Percentiles rank a stretch among this genome's conserved stretches.
Evolutionary conservation across 1,284 basidiomycete species (phyloP).

Genomic region (Chondrostereum purpureum): DNA sequence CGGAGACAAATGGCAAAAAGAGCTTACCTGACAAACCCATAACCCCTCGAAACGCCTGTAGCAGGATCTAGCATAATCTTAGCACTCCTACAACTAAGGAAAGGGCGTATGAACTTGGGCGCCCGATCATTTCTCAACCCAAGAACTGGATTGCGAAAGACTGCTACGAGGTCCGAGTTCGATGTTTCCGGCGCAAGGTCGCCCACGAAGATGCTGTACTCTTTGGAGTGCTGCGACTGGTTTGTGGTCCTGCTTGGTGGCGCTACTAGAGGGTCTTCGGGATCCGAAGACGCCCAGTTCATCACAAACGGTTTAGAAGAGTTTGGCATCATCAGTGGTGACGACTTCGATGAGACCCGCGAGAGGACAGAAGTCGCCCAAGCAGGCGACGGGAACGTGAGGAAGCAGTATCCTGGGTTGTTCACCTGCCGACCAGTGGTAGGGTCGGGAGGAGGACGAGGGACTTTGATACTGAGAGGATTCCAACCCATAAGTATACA

Average conservation of each 20-base stretch:
- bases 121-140: constrained; percentile 75
- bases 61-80: constrained; percentile 90
- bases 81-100: constrained; percentile 85
- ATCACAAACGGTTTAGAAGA: constrained; percentile 68
- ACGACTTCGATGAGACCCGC: constrained; percentile 50
- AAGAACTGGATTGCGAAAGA: constrained; percentile 78
- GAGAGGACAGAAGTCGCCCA: constrained; percentile 68
- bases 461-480: constrained; percentile 62
- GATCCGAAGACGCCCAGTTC: constrained; percentile 73
- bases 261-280: constrained; percentile 32
- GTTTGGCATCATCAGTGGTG: constrained; percentile 69
- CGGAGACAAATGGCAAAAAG: constrained; percentile 7
- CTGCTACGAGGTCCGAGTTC: constrained; percentile 84
- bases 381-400: constrained; percentile 71
- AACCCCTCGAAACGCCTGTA: constrained; percentile 83
- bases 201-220: constrained; percentile 88
- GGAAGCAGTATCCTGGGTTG: constrained; percentile 80
- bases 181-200: constrained; percentile 86
- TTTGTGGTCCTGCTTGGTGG: constrained; percentile 31
- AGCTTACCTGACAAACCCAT: constrained; percentile 79
- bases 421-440: constrained; percentile 60
- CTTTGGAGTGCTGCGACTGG: constrained; percentile 63
- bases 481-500: constrained; percentile 77
- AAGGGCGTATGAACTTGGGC: constrained; percentile 79
- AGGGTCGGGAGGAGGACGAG: constrained; percentile 54